phyloP scores from a whole-genome alignment of 352 stramenopile genomes.

The Globisporangium okanoganense region DNA sequence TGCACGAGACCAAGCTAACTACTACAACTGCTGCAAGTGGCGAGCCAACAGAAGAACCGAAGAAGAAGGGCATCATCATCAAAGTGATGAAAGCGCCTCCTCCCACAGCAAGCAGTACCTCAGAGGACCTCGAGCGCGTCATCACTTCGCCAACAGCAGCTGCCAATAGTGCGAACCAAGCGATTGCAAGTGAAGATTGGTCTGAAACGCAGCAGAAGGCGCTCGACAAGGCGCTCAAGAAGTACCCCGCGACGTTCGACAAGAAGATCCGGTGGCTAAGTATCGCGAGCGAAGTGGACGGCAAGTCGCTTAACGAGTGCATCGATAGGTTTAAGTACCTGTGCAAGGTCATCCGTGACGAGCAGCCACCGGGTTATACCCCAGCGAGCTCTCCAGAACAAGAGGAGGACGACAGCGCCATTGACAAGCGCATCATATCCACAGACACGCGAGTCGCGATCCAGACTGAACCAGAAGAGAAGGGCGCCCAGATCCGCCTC shows the following conservation, averaged over 20 bases:
- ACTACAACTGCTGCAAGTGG: slow-evolving; percentile 3
- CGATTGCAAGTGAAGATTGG: slow-evolving; percentile 35
- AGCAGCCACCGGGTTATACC: not conserved
- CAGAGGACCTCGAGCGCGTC: not conserved
- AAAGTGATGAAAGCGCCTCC: slow-evolving; percentile 8
- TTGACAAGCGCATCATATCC: slow-evolving; percentile 51
- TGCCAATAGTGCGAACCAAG: not conserved
- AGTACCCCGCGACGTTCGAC: slow-evolving; percentile 68
- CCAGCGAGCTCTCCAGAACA: not conserved
- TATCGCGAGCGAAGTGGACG: slow-evolving; percentile 63
- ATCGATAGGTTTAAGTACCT: slow-evolving; percentile 79
- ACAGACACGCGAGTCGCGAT: slow-evolving; percentile 38
- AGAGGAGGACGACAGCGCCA: slow-evolving; percentile 14
- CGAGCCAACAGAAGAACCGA: not conserved
- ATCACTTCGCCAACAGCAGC: not conserved
- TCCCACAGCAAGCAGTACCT: not conserved
- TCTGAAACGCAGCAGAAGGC: slow-evolving; percentile 57
- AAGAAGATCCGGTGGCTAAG: slow-evolving; percentile 63
- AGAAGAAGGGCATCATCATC: slow-evolving; percentile 8
- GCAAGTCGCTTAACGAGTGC: slow-evolving; percentile 73
- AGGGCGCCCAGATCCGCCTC: slow-evolving; percentile 51
- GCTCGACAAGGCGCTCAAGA: slow-evolving; percentile 65
- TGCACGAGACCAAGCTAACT: slow-evolving; percentile 13
- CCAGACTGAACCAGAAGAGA: slow-evolving; percentile 46
- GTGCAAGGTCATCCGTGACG: slow-evolving; percentile 39